These are phyloP conservation scores for Lepidopterella palustris DNA, from an alignment of 495 filamentous ascomycete species.

Conservation along the genomic window DNA sequence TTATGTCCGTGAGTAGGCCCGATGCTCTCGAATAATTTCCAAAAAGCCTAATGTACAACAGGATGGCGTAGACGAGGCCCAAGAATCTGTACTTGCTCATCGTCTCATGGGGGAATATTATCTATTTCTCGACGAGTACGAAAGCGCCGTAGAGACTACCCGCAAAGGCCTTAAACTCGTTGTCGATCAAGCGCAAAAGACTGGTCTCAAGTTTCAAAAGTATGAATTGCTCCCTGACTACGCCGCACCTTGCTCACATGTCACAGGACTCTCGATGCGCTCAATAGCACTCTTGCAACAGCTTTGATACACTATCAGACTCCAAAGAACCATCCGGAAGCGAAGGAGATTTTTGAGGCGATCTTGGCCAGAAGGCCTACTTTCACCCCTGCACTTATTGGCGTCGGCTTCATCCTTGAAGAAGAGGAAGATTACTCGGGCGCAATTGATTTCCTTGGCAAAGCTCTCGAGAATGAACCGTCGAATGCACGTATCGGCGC, in stretches of 20 bases:
- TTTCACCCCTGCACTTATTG: conserved; percentile 75
- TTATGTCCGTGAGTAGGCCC: conserved; percentile 51
- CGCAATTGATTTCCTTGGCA: conserved; percentile 69
- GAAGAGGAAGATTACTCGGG: conserved; percentile 80
- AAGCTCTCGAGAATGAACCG: conserved; percentile 64
- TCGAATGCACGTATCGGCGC: conserved; percentile 67
- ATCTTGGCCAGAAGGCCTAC: conserved; percentile 65
- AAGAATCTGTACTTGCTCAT: conserved; percentile 72
- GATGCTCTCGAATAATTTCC: not conserved
- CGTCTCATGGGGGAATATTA: conserved; percentile 82
- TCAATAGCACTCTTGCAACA: conserved; percentile 72
- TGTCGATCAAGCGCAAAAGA: conserved; percentile 52
- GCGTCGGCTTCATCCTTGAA: conserved; percentile 83
- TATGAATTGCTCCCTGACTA: too few relatives aligned
- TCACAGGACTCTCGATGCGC: conserved; percentile 54
- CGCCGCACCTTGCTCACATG: too few relatives aligned
- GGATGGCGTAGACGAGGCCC: conserved; percentile 67
- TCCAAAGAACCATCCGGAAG: conserved; percentile 83
- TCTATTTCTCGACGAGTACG: conserved; percentile 77
- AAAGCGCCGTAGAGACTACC: conserved; percentile 70
- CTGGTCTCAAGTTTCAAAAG: conserved; percentile 59
- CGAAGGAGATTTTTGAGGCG: conserved; percentile 69
- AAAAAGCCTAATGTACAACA: not conserved
- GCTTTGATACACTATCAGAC: conserved; percentile 80
- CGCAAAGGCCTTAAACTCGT: conserved; percentile 61